Evolutionary conservation across 257 asterid species (phyloP).

Genomic region (Linaria vulgaris): DNA sequence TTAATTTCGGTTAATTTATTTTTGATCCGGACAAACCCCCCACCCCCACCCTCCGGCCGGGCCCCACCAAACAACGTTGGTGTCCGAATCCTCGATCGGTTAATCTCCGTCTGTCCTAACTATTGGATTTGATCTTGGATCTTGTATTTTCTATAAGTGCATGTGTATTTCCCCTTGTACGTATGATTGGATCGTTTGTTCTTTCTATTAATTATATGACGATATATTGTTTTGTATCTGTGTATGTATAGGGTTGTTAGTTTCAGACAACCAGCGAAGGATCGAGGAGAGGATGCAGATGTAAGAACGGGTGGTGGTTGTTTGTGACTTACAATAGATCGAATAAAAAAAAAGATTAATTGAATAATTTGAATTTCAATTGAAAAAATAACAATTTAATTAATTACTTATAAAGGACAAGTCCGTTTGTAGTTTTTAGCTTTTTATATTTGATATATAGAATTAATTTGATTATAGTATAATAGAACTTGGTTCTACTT

Average conservation of each 20-base stretch:
- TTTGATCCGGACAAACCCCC: not conserved
- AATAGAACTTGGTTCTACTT: too few species aligned
- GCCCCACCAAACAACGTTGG: too few species aligned
- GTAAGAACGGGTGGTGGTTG: conserved; percentile 15
- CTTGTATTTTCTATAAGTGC: not conserved
- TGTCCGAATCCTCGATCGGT: conserved; percentile 3
- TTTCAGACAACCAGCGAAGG: conserved; percentile 39
- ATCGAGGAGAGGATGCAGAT: conserved; percentile 34
- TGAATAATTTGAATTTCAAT: too few species aligned
- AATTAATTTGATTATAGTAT: too few species aligned
- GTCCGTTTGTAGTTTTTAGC: too few species aligned
- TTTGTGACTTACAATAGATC: not conserved
- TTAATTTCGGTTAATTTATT: too few species aligned
- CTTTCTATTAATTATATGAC: too few species aligned
- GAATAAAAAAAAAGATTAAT: too few species aligned
- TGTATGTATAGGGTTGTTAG: conserved; percentile 25
- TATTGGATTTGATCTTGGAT: not conserved
- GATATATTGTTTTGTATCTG: conserved; percentile 21
- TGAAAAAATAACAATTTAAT: too few species aligned
- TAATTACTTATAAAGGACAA: not conserved
- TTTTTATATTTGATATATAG: too few species aligned
- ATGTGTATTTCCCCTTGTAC: not conserved
- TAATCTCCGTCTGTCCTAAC: not conserved
- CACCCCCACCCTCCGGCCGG: too few species aligned
- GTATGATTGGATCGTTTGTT: not conserved